Evolutionary conservation across 495 filamentous ascomycete genomes (phyloP).

Genomic region (Penicillium longicatenatum): DNA sequence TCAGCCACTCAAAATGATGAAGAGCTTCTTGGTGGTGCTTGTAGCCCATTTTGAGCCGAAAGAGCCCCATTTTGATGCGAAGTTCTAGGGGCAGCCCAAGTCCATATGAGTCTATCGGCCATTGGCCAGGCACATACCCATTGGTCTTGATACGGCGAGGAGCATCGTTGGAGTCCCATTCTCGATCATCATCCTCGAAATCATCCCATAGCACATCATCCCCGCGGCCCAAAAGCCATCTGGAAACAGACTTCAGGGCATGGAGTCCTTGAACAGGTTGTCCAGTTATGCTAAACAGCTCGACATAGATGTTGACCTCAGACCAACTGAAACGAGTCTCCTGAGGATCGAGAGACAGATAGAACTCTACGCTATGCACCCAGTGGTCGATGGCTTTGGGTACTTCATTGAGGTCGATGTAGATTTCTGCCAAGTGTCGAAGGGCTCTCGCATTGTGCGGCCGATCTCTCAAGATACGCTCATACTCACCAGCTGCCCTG

Average conservation of each 20-base stretch:
- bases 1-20: constrained; percentile 66
- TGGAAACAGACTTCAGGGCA: constrained; percentile 66
- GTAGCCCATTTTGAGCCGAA: constrained; percentile 66
- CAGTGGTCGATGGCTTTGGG: constrained; percentile 62
- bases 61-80: constrained; percentile 82
- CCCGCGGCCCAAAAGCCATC: constrained; percentile 80
- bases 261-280: constrained; percentile 64
- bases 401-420: constrained; percentile 59
- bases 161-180: constrained; percentile 80
- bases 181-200: constrained; percentile 77
- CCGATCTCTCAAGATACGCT: constrained; percentile 56
- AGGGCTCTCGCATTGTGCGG: constrained; percentile 64
- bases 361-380: constrained; percentile 57
- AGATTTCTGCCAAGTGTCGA: constrained; percentile 64
- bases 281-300: constrained; percentile 67
- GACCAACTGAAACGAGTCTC: constrained; percentile 71
- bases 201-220: constrained; percentile 79
- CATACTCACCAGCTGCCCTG: constrained; percentile 64
- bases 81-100: constrained; percentile 77
- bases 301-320: constrained; percentile 80
- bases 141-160: constrained; percentile 62
- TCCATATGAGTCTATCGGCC: constrained; percentile 66
- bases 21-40: constrained; percentile 71
- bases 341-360: constrained; percentile 49
- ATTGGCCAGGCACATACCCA: constrained; percentile 56